phyloP scores from a whole-genome alignment of 768 basidiomycete species.

The Auricularia heimuer region DNA sequence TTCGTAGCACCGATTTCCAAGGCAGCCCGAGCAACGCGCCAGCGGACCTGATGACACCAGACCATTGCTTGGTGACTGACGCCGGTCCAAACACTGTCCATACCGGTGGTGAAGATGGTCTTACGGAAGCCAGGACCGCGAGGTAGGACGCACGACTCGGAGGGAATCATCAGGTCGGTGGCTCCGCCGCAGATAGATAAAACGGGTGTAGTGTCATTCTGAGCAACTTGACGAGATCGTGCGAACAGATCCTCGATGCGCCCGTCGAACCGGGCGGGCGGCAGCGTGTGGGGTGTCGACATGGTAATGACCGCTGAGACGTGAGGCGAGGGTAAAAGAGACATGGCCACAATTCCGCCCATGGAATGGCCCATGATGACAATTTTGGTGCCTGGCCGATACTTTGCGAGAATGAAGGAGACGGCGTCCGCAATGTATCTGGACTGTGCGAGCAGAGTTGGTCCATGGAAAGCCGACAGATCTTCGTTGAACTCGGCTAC shows the following conservation, averaged over 20 bases:
- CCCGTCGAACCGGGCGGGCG: conserved; percentile 80
- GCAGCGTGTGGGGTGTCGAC: conserved; percentile 84
- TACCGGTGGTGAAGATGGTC: conserved; percentile 73
- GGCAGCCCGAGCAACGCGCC: conserved; percentile 71
- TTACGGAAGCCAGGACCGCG: conserved; percentile 31
- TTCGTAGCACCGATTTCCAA: conserved; percentile 46
- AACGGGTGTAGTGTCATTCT: conserved; percentile 45
- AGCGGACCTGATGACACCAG: conserved; percentile 97
- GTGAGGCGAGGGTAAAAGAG: conserved; percentile 55
- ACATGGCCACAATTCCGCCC: conserved; percentile 87
- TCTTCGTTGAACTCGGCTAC: conserved; percentile 96
- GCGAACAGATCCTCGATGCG: conserved; percentile 69
- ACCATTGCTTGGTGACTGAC: conserved; percentile 96
- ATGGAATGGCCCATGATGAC: conserved; percentile 90
- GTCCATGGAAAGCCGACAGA: conserved; percentile 87
- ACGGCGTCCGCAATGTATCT: conserved; percentile 63
- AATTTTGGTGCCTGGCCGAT: conserved; percentile 53
- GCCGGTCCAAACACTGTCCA: conserved; percentile 91
- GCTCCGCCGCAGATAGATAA: conserved; percentile 87
- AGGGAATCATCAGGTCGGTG: conserved; percentile 84
- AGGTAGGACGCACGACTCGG: conserved; percentile 73
- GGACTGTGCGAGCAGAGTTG: conserved; percentile 76
- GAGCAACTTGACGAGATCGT: conserved; percentile 31
- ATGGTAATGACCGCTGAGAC: conserved; percentile 86
- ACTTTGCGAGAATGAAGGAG: conserved; percentile 67